Evolutionary conservation across 1,139 yeast species (phyloP).

Genomic region (Blastobotrys malaysiensis): DNA sequence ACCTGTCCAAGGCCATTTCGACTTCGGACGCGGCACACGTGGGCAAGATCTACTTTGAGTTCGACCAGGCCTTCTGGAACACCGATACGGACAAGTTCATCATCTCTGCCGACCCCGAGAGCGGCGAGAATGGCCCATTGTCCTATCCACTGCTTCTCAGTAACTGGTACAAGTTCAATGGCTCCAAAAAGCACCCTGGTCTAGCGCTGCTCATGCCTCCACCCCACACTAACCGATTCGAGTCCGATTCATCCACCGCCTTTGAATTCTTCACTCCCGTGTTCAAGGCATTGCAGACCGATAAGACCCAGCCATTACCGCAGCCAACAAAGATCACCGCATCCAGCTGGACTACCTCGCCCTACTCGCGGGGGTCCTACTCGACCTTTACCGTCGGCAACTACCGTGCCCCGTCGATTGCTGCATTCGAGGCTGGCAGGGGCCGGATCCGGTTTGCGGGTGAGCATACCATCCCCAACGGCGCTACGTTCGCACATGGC

Average conservation of each 20-base stretch:
- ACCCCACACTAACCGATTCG: constrained; percentile 45
- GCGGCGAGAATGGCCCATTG: constrained; percentile 18
- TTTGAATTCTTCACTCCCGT: constrained; percentile 23
- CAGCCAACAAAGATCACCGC: constrained; percentile 52
- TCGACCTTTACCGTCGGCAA: constrained; percentile 62
- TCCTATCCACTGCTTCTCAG: constrained; percentile 22
- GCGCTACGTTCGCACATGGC: constrained; percentile 84
- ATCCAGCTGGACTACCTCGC: constrained; percentile 66
- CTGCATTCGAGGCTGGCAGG: constrained; percentile 50
- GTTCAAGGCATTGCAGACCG: constrained; percentile 20
- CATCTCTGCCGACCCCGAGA: constrained; percentile 42
- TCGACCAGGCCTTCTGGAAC: constrained; percentile 64
- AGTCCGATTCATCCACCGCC: constrained; percentile 29
- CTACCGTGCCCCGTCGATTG: constrained; percentile 55
- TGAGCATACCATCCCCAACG: constrained; percentile 70
- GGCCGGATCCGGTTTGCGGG: constrained; percentile 73
- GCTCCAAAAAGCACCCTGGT: constrained; percentile 40
- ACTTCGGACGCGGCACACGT: constrained; percentile 61
- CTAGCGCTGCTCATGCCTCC: constrained; percentile 24
- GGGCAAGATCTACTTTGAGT: constrained; percentile 79
- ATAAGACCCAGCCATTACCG: constrained; percentile 28
- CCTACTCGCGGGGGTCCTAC: constrained; percentile 69
- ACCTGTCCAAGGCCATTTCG: constrained; percentile 42
- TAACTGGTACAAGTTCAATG: constrained; percentile 22
- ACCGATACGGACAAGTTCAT: constrained; percentile 36